Evolutionary conservation across 257 asterid genomes (phyloP), one percentile per base, ranked within the genome.

Genomic region (Ajuga chamaepitys): DNA sequence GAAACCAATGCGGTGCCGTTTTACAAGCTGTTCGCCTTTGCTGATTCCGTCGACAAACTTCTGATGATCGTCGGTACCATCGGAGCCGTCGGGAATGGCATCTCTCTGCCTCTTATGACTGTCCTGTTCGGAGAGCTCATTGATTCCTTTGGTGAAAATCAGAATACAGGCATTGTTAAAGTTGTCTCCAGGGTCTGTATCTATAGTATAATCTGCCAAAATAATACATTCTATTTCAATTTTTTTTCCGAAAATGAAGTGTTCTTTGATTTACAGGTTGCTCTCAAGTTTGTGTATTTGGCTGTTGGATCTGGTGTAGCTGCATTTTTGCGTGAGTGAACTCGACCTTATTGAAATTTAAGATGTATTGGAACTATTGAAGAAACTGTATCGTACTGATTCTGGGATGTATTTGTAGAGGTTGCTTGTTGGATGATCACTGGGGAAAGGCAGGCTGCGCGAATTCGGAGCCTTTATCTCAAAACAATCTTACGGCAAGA

Each of bases 401-500:
- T n/a, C n/a, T n/a, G n/a, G n/a, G n/a, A n/a, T 40, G 13, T 40
- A 7, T 40, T 11, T 48, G 57, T 61, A 91, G 98, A 91, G 91
- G 86, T 82, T 60, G 59, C 76, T 26, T 82, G 83, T 48, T 91
- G 98, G 96, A 83, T 79, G 80, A 70, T 91, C 74, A 86, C 95
- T 0, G 96, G 95, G n/a, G 96, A 86, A 66, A 81, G 95, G 81
- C 98, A 91, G 75, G 90, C 94, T 3, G 83, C 94, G 4, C 67
- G 87, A 34, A 78, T 91, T 40, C 80, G 88, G 75, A 68, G 76
- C 11, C 75, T 84, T 5, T 88, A 91, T 54, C 67, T 88, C 73
- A 77, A 41, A 57, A 79, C 89, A 4, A 75, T 91, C 44, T 79
- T 91, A 69, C 80, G 82, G 20, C 98, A 91, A 74, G 98, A 91